phyloP scores from a whole-genome alignment of 805 yeast species.

The Hagleromyces aurorensis region DNA sequence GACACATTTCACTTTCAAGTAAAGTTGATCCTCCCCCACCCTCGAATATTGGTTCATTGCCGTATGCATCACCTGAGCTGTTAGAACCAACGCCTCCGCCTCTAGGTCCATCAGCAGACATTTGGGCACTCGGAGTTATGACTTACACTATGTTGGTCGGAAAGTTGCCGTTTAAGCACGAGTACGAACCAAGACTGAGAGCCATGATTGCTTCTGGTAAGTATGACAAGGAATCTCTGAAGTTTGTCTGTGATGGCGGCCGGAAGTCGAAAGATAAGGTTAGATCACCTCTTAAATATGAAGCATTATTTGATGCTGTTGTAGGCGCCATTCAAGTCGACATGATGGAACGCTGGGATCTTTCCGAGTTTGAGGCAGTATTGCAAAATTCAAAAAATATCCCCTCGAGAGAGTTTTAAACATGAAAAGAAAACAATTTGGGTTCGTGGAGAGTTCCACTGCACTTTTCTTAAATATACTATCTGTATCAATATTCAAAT shows the following conservation, averaged over 20 bases:
- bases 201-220: conserved; percentile 64
- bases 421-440: no score
- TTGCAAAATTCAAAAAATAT: no score
- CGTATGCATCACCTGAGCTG: conserved; percentile 88
- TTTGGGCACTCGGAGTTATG: conserved; percentile 87
- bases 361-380: conserved; percentile 32
- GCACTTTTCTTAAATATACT: no score
- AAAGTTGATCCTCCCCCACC: conserved; percentile 37
- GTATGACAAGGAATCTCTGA: conserved; percentile 42
- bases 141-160: conserved; percentile 68
- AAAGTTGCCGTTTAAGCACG: conserved; percentile 73
- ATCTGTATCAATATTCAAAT: no score
- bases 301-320: conserved; percentile 32
- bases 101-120: conserved; percentile 61
- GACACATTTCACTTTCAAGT: conserved; percentile 1
- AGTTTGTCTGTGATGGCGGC: conserved; percentile 32
- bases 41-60: conserved; percentile 77
- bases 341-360: conserved; percentile 43
- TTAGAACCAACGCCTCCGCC: conserved; percentile 54
- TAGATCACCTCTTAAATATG: conserved; percentile 4
- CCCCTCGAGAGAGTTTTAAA: no score
- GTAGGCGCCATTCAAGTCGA: conserved; percentile 48
- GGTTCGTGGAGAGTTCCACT: no score
- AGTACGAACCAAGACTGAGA: conserved; percentile 72
- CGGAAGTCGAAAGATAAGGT: conserved; percentile 22